Evolutionary conservation across 495 filamentous ascomycete species (phyloP).

Genomic region (Tetracladium setigerum): DNA sequence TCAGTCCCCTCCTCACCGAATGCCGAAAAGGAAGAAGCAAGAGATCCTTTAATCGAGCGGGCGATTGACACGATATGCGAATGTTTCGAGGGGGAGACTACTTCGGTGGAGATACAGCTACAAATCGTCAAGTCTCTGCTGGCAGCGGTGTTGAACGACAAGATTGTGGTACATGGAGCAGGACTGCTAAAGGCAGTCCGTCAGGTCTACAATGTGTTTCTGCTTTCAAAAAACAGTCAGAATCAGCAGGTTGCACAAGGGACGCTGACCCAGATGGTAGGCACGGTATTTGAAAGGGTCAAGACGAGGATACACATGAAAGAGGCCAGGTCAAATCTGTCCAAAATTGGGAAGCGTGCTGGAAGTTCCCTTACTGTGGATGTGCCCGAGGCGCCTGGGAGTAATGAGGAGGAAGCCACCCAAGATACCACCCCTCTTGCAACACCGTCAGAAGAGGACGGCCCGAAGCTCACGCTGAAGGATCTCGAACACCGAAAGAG

Average conservation of each 20-base stretch:
- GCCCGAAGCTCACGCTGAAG: constrained; percentile 84
- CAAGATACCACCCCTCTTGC: constrained; percentile 48
- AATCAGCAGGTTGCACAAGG: constrained; percentile 97
- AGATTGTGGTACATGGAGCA: constrained; percentile 95
- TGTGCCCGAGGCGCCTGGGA: constrained; percentile 31
- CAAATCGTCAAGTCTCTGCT: constrained; percentile 97
- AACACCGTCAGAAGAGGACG: constrained; percentile 44
- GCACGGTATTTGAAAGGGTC: constrained; percentile 93
- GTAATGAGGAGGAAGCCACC: constrained; percentile 27
- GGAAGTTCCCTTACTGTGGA: constrained; percentile 25
- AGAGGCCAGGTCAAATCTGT: constrained; percentile 53
- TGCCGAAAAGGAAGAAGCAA: constrained; percentile 42
- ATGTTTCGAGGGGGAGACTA: constrained; percentile 94
- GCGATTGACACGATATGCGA: constrained; percentile 99
- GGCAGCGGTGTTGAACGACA: constrained; percentile 94
- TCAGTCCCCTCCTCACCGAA: constrained; percentile 55
- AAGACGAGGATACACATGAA: constrained; percentile 82
- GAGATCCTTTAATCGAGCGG: constrained; percentile 76
- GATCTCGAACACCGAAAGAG: constrained; percentile 90
- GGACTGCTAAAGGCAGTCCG: constrained; percentile 96
- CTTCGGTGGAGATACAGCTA: constrained; percentile 80
- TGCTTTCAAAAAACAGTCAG: constrained; percentile 80
- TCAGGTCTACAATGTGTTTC: constrained; percentile 97
- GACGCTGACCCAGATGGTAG: constrained; percentile 96
- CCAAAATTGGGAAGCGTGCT: constrained; percentile 35